Percentiles rank a stretch among this genome's conserved stretches.
These are phyloP conservation scores for Crithidia bombi DNA, from an alignment of 208 protist species.

Conservation along the genomic window DNA sequence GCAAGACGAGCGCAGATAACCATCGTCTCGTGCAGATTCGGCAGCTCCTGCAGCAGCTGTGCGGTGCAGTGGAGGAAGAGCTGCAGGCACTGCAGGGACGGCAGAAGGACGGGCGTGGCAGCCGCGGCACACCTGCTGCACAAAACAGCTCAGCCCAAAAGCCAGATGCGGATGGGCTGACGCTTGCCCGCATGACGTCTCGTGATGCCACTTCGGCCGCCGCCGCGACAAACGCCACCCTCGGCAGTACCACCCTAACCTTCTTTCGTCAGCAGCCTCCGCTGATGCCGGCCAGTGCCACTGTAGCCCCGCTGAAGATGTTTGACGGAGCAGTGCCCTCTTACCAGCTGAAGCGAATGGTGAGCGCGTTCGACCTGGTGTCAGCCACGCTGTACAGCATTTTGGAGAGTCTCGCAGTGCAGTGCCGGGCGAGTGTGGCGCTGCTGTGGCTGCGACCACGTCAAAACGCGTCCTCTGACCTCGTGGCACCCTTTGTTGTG, in stretches of 20 bases:
- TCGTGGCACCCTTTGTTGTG: conserved; percentile 89
- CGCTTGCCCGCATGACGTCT: not conserved
- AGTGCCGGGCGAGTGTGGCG: conserved; percentile 65
- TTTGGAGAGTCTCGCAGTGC: conserved; percentile 81
- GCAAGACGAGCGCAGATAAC: conserved; percentile 46
- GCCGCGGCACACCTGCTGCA: not conserved
- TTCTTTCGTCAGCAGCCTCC: conserved; percentile 1
- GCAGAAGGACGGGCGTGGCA: conserved; percentile 11
- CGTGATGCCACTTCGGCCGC: not conserved
- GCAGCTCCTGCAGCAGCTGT: conserved; percentile 64
- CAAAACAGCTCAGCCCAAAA: not conserved
- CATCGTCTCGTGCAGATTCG: conserved; percentile 51
- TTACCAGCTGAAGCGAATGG: conserved; percentile 71
- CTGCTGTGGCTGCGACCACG: conserved; percentile 83
- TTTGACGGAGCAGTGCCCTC: conserved; percentile 70
- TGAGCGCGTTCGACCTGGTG: conserved; percentile 75
- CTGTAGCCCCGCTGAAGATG: conserved; percentile 26
- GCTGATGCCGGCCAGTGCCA: conserved; percentile 2
- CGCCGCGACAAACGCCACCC: conserved; percentile 4
- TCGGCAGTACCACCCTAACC: not conserved
- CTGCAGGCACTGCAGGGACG: conserved; percentile 43
- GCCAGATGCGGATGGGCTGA: conserved; percentile 3
- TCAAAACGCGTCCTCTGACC: conserved; percentile 69
- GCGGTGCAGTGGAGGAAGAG: conserved; percentile 76
- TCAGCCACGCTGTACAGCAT: conserved; percentile 82